Base-by-base conservation (phyloP, 1,284 basidiomycete genomes). In the Leccinum insigne region DNA sequence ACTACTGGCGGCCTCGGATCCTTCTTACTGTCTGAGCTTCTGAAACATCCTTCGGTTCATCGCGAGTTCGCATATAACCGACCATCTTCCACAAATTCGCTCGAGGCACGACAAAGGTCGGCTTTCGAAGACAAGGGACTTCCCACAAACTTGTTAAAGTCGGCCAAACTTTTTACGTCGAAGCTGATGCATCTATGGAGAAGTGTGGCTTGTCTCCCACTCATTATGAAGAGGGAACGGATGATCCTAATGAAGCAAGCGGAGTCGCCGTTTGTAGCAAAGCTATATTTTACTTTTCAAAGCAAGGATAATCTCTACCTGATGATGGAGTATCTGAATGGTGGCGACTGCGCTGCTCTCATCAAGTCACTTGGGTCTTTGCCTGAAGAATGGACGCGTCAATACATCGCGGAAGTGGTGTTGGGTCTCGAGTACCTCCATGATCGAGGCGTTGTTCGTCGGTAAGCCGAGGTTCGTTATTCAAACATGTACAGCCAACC, bases 161-260 rank as follows among this genome's bases (percentile, higher is more conserved):
- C 65, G 1, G 2, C 14, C 1, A 72, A 69, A 58, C 62, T 71
- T 5, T 65, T 5, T 64, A 66, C 23, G 54, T 70, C 2, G 67
- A 72, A 16, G 63, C 64, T 4, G 69, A 71, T 21, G 64, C 66
- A 3, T 63, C 69, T 7, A 23, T 40, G 35, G 66, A 71, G 8
- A 62, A 61, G 4, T 67, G 68, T 18, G 70, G 68, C 1, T 3
- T 71, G 4, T 47, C 64, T n/a, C 14, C 54, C 0, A 14, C 14
- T 4, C 16, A 63, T 5, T 71, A 71, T 58, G 52, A 62, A 7
- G 60, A 66, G 61, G 70, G 98, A 99, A 81, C 88, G 98, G 64
- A 99, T 97, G 89, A 99, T 99, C 75, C 85, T 99, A 70, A 99
- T 99, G 98, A 97, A 96, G 77, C 97, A 99, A 78, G 94, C 98